Conservation (phyloP, 2,329 filamentous ascomycete genomes). For the Fusarium sp. region DNA sequence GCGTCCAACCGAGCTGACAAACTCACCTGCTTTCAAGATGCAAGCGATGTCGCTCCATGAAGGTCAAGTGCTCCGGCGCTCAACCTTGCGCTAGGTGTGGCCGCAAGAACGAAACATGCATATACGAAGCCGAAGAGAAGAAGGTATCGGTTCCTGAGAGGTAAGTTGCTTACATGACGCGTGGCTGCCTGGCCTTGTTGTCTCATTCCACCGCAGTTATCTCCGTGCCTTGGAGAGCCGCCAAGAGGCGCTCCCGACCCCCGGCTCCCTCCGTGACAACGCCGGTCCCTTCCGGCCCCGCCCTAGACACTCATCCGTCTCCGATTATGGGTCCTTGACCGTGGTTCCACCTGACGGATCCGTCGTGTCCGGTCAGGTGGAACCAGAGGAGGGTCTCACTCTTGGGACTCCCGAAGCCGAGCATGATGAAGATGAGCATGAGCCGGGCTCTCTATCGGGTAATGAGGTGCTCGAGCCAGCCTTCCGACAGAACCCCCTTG, state of each 20-base stretch:
- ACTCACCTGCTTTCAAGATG: constrained; percentile 17
- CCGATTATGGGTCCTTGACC: constrained; percentile 27
- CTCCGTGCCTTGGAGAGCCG: constrained; percentile 38
- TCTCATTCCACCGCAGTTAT: constrained; percentile 25
- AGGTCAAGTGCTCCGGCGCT: constrained; percentile 42
- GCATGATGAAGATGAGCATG: not conserved
- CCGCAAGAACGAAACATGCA: constrained; percentile 38
- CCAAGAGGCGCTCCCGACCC: constrained; percentile 27
- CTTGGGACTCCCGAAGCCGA: constrained; percentile 23
- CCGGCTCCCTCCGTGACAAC: constrained; percentile 2
- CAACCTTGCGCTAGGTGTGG: constrained; percentile 42
- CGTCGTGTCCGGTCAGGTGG: not conserved
- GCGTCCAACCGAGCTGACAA: constrained; percentile 14
- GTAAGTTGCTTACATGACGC: constrained; percentile 3
- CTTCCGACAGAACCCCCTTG: constrained; percentile 41
- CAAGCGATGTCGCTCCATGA: constrained; percentile 45
- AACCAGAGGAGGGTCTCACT: constrained; percentile 15
- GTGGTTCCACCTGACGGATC: constrained; percentile 2
- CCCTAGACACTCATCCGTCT: constrained; percentile 32
- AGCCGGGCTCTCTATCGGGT: not conserved
- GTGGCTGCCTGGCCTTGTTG: not conserved
- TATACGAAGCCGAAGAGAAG: constrained; percentile 41
- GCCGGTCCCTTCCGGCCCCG: not conserved
- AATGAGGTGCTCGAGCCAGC: constrained; percentile 37
- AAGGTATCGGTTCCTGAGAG: constrained; percentile 43